Evolutionary conservation across 441 rosid genomes (phyloP), one percentile per base, ranked within the genome.

Genomic region (Pelargonium myrrhifolium): DNA sequence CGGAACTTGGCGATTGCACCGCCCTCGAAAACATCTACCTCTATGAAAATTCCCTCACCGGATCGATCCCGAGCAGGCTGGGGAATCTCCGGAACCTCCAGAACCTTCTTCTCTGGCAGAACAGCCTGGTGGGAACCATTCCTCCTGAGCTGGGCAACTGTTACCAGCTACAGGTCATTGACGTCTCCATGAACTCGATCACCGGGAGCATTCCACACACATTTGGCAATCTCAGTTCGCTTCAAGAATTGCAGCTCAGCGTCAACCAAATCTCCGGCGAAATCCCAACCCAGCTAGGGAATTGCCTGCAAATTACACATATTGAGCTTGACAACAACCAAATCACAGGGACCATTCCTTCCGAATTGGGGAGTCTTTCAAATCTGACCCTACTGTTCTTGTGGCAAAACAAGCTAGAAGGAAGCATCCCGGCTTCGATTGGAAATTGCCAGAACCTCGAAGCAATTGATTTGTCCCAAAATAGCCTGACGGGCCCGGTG

Each of bases 341-440:
- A 65, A 76, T 88, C 68, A 77, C 84, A 3, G 91, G 94, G 2
- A 62, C 83, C 3, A 81, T 86, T 45, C 92, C 95, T 22, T 60
- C 71, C 7, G 88, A 85, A 65, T 65, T 88, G 12, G 88, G 88
- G 0, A 76, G 75, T 66, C 74, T 88, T 12, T 65, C 80, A 3
- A 84, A 86, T 73, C 77, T 86, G 64, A 81, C 88, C 6, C 75
- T 86, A 6, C 74, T 88, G 65, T 85, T 82, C 70, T 77, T 86
- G 4, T 88, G 95, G 89, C 85, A 80, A 80, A 88, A 88, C 81
- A 80, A 77, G 69, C 82, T 88, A 7, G 85, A 86, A 66, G 89
- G 95, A 12, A 78, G 61, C 67, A 83, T 88, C 49, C 91, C 91
- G 5, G 45, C 76, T 10, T 78, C 87, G 67, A 75, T 88, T 39